Evolutionary conservation across 2,329 filamentous ascomycete genomes (phyloP).

Genomic region (Dichotomopilus funicola): DNA sequence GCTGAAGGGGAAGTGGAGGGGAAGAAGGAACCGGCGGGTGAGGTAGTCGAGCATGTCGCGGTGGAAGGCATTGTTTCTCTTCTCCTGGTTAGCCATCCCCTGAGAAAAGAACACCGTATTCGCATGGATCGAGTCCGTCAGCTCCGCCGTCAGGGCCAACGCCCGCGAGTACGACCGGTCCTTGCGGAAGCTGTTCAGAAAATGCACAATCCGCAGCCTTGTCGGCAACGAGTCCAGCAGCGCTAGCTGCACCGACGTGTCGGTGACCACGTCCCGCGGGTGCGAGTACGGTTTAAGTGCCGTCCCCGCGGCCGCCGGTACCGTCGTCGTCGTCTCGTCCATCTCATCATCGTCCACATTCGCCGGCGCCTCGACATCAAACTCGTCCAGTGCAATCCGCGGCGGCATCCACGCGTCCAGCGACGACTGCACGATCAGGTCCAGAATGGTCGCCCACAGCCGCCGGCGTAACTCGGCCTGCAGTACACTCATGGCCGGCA

Average conservation of each 20-base stretch:
- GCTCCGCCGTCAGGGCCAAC: conserved; percentile 30
- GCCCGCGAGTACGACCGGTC: conserved; percentile 31
- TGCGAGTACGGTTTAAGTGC: conserved; percentile 10
- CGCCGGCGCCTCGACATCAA: conserved; percentile 33
- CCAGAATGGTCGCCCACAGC: conserved; percentile 39
- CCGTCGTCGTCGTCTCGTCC: conserved; percentile 6
- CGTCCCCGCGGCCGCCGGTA: conserved; percentile 3
- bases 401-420: conserved; percentile 36
- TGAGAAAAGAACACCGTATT: neutral
- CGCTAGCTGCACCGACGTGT: conserved; percentile 31
- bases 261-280: conserved; percentile 26
- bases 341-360: conserved; percentile 32
- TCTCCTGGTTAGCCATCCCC: conserved; percentile 9
- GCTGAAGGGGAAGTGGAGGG: conserved; percentile 46
- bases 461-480: conserved; percentile 36
- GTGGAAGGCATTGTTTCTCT: conserved; percentile 30
- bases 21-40: conserved; percentile 48
- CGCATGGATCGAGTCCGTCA: conserved; percentile 23
- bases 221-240: conserved; percentile 32
- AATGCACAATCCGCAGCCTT: conserved; percentile 31
- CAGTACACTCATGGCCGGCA: conserved; percentile 31
- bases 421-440: conserved; percentile 33
- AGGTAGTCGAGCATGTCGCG: conserved; percentile 46
- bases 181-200: conserved; percentile 30
- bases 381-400: conserved; percentile 35